A percentile compares a stretch with the other conserved stretches of the same genome.
Conservation (phyloP, 31 red algal species). For the Odonthalia washingtoniensis region DNA sequence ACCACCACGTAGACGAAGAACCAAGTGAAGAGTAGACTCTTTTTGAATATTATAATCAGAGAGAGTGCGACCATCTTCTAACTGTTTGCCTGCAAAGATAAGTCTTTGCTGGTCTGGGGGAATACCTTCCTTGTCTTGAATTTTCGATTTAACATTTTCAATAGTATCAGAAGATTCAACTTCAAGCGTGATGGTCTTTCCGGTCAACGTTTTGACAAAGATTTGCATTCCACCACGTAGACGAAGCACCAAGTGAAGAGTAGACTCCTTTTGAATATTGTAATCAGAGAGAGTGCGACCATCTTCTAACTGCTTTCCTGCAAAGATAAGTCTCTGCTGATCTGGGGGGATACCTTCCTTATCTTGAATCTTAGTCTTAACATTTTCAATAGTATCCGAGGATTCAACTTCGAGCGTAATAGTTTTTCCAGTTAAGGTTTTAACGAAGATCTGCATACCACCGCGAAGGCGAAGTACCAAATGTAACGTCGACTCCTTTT, state of each 20-base stretch:
- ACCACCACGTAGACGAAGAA: slow-evolving; percentile 68
- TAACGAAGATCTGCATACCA: slow-evolving; percentile 68
- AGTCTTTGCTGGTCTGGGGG: slow-evolving; percentile 97
- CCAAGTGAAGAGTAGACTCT: slow-evolving; percentile 83
- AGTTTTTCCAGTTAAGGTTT: no score
- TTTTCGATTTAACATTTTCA: slow-evolving; percentile 97
- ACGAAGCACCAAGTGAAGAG: slow-evolving; percentile 33
- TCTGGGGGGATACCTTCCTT: no score
- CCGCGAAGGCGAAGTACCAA: slow-evolving; percentile 1
- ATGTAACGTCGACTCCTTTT: no score
- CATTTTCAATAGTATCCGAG: no score
- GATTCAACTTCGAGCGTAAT: no score
- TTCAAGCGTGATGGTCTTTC: slow-evolving; percentile 89
- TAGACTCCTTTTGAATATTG: slow-evolving; percentile 58
- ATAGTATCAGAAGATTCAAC: slow-evolving; percentile 97
- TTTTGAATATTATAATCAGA: slow-evolving; percentile 99
- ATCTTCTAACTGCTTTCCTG: no score
- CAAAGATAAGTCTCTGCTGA: no score
- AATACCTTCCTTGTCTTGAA: slow-evolving; percentile 99
- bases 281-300: no score
- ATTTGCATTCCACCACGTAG: slow-evolving; percentile 47
- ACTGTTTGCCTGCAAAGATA: slow-evolving; percentile 97
- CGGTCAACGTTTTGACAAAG: slow-evolving; percentile 68
- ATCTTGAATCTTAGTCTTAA: no score
- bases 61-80: slow-evolving; percentile 95